A percentile compares a stretch with the other conserved stretches of the same genome.
Evolutionary conservation across 169 alveolate genomes (phyloP).

Genomic region (Toxoplasma gondii): DNA sequence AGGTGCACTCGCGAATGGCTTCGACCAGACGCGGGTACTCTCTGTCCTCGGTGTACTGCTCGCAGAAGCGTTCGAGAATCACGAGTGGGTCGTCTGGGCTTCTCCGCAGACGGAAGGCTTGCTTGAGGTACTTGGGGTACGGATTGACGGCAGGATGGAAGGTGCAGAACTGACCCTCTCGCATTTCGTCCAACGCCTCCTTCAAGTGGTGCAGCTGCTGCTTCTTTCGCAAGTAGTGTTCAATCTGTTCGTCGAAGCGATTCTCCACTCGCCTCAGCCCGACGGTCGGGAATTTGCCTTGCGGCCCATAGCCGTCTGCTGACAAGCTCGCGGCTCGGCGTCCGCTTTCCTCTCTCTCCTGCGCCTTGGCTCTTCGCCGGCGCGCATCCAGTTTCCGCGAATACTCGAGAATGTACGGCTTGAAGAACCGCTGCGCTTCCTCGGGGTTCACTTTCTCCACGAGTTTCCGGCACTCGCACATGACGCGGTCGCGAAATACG

Average conservation of each 20-base stretch:
- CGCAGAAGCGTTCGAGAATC: constrained; percentile 36
- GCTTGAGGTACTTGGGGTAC: constrained; percentile 16
- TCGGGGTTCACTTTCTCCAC: constrained; percentile 41
- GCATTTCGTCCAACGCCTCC: not conserved
- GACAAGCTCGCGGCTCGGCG: not conserved
- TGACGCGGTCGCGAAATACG: constrained; percentile 11
- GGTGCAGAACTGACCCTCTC: constrained; percentile 44
- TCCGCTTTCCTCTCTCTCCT: not conserved
- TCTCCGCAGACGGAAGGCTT: not conserved
- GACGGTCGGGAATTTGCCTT: not conserved
- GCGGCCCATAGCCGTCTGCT: not conserved
- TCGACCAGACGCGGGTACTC: not conserved
- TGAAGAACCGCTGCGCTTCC: constrained; percentile 9
- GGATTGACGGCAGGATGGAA: constrained; percentile 52
- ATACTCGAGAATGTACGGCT: constrained; percentile 48
- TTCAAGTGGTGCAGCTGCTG: constrained; percentile 51
- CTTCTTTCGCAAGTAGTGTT: constrained; percentile 12
- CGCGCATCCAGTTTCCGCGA: constrained; percentile 41
- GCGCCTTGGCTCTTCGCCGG: constrained; percentile 20
- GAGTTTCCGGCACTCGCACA: constrained; percentile 15
- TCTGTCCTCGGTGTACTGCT: constrained; percentile 6
- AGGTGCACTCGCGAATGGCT: constrained; percentile 39
- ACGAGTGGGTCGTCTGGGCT: constrained; percentile 42
- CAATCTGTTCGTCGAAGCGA: constrained; percentile 52
- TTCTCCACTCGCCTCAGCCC: constrained; percentile 19